Conservation (phyloP, 148 eudicot genomes). For the Pouteria glomerata region DNA sequence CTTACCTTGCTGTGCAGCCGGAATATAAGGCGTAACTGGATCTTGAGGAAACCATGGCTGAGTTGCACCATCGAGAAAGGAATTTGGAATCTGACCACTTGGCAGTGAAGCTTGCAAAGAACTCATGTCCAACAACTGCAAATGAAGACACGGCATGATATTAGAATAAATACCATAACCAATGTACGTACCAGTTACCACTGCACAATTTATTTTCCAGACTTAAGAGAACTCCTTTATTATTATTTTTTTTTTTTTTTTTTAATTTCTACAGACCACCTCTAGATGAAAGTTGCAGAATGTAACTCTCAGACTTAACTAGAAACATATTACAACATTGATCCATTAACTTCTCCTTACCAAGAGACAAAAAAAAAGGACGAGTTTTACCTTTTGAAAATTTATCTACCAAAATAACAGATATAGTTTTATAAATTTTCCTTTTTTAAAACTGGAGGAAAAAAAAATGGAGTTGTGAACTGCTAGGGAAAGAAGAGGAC, state of each 20-base stretch:
- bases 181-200: background rate
- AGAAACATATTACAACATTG: background rate
- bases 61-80: constrained; percentile 40
- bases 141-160: constrained; percentile 8
- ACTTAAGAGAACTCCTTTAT: background rate
- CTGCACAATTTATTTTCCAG: background rate
- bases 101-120: constrained; percentile 71
- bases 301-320: background rate
- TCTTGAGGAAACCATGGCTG: constrained; percentile 65
- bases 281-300: background rate
- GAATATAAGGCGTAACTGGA: constrained; percentile 30
- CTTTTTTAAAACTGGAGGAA: background rate
- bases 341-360: background rate
- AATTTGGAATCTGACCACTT: constrained; percentile 31
- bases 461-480: too few relatives aligned
- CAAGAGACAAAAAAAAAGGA: background rate
- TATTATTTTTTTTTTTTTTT: background rate
- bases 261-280: background rate
- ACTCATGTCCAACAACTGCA: constrained; percentile 75
- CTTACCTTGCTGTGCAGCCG: constrained; percentile 48
- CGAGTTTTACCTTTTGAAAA: background rate
- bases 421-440: background rate
- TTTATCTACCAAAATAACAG: background rate
- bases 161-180: background rate
- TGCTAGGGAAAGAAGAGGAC: too few relatives aligned